Base-by-base conservation (phyloP, 345 rosid genomes). In the Salix dunnii region DNA sequence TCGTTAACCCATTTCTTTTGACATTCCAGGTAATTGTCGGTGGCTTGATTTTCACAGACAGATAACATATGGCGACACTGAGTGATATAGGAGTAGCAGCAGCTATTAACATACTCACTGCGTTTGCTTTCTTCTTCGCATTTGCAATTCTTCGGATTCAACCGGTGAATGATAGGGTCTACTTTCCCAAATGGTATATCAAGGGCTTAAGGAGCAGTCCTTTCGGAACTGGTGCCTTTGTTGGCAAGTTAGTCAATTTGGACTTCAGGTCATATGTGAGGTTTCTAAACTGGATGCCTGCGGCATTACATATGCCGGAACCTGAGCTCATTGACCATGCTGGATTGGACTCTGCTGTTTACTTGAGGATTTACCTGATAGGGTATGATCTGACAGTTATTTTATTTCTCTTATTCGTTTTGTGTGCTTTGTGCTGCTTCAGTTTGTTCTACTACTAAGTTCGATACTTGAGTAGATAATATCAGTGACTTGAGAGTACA, bases 231-330 rank as follows among this genome's bases (percentile, higher is more conserved):
- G 91, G 96, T 55, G 89, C 94, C 33, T 79, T 90, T 31, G 93
- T 70, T 17, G 86, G 89, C 85, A 93, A 89, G 80, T 83, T 93
- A 71, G 87, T 95, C 80, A 95, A 95, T 78, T 72, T 93, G 71
- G 97, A 95, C 85, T 85, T 93, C 71, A 79, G 88, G 70, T 90
- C 92, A 7, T 95, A 95, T 77, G 21, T 81, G 33, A 88, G 81
- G 72, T 95, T 95, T 81, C 86, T 95, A 63, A 89, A 79, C 75
- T 95, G 99, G 99, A 95, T 95, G 97, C 96, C 95, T 16, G 94
- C 84, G 28, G 99, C 99, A 1, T 71, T 95, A 64, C 90, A 84
- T 81, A 93, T 92, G 97, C 97, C 99, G 7, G 99, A 95, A 79
- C 94, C 91, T 51, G 99, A 95, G 83, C 87, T 95, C 31, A 89